Base-by-base conservation (phyloP, 257 asterid species). In the Thymus quinquecostatus region DNA sequence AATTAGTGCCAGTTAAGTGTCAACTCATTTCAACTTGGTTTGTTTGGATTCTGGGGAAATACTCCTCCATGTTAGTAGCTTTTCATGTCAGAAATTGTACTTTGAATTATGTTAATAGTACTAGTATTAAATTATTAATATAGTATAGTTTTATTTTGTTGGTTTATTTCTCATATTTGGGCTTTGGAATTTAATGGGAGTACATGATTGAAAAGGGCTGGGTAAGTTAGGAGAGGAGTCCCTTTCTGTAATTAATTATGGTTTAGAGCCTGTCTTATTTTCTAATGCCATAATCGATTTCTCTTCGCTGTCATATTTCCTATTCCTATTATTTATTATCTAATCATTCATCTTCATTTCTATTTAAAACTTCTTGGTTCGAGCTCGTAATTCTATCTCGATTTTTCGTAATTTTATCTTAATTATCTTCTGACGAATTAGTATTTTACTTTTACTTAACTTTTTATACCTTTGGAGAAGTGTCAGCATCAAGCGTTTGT, bases 211-310 rank as follows among this genome's bases (percentile, higher is more conserved):
- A 51, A 14, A 53, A 49, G 6, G 9, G 55, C 44, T 40, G 0
- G 28, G 1, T 10, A 50, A 55, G 68, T 59, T 78, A 60, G 75
- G 78, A 72, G 78, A 60, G 10, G 27, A 44, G 78, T 78, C 82
- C 10, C 55, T 77, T 50, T 77, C 78, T 44, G 10, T 44, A 44
- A 44, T 44, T 44, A 7, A 44, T 7, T 3, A 44, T 44, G 49
- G 50, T 27, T 47, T 64, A 38, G 38, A 28, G 14, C 11, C 0
- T 53, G 66, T 33, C 21, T 73, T 2, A 30, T 56, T 54, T 27
- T 32, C 14, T 11, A 55, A 11, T 71, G 32, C 28, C 5, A 8
- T 27, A 36, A 33, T 2, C 10, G 21, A 61, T 66, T 51, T 38
- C 27, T 63, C 49, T 61, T 9, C 0, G 76, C 72, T 70, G 80